These are phyloP conservation scores for Lactarius vividus DNA, from an alignment of 768 basidiomycete genomes.

Conservation along the genomic window DNA sequence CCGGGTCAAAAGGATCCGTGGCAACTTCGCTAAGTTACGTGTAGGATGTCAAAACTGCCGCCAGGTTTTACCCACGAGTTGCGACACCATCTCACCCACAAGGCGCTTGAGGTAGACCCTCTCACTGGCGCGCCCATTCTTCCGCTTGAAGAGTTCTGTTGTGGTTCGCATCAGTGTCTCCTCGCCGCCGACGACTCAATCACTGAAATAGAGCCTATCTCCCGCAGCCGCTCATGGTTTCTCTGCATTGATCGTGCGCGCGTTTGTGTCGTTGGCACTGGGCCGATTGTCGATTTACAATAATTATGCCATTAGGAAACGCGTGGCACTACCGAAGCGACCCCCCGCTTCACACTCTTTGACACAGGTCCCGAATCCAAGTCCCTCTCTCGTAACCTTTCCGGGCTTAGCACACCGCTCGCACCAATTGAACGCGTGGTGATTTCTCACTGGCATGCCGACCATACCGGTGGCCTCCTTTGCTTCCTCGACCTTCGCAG, in stretches of 20 bases:
- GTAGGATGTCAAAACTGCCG: conserved; percentile 77
- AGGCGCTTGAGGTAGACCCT: conserved; percentile 42
- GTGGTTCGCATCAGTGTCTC: conserved; percentile 46
- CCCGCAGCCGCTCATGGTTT: conserved; percentile 76
- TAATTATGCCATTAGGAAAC: conserved; percentile 49
- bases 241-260: conserved; percentile 65
- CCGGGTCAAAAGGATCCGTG: background rate
- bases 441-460: conserved; percentile 55
- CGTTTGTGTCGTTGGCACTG: background rate
- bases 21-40: background rate
- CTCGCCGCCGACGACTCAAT: background rate
- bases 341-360: conserved; percentile 61
- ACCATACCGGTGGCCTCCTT: conserved; percentile 61
- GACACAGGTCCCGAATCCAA: conserved; percentile 81
- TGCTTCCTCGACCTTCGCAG: conserved; percentile 54
- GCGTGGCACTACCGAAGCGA: conserved; percentile 40
- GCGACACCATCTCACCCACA: conserved; percentile 55
- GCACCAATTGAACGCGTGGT: conserved; percentile 54
- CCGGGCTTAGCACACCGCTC: conserved; percentile 54
- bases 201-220: background rate
- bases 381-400: conserved; percentile 70
- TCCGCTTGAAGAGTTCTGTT: conserved; percentile 70
- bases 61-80: conserved; percentile 76
- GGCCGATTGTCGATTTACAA: background rate
- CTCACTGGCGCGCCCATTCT: conserved; percentile 58